A percentile compares a stretch with the other conserved stretches of the same genome.
These are phyloP conservation scores for Artemisia princeps DNA, from an alignment of 140 eudicot genomes.

Conservation along the genomic window DNA sequence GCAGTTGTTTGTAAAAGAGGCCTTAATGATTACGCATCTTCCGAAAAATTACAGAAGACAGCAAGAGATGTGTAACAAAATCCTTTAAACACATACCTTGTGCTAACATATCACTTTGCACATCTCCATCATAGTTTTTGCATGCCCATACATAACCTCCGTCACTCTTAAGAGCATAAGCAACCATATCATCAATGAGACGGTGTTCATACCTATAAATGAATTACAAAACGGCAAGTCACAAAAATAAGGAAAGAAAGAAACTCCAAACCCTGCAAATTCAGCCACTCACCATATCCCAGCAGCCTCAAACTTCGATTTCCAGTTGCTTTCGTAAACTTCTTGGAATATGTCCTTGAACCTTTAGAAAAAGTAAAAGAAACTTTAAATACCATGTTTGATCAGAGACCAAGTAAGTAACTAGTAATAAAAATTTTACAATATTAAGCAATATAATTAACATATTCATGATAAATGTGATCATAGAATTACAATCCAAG, in stretches of 20 bases:
- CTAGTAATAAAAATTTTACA: no score
- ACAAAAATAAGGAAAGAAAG: not conserved
- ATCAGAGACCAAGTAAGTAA: not conserved
- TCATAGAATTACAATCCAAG: not conserved
- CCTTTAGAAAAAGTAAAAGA: slow-evolving; percentile 30
- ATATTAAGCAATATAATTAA: not conserved
- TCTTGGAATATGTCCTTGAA: slow-evolving; percentile 96
- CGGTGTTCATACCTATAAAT: slow-evolving; percentile 86
- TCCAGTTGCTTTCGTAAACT: slow-evolving; percentile 84
- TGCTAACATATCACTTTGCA: slow-evolving; percentile 93
- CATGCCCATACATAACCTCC: slow-evolving; percentile 99
- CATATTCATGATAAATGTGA: slow-evolving; percentile 1
- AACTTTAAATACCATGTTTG: not conserved
- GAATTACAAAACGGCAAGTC: not conserved
- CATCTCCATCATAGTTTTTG: slow-evolving; percentile 98
- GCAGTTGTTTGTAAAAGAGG: not conserved
- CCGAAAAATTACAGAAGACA: not conserved
- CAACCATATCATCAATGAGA: slow-evolving; percentile 98
- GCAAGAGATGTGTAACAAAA: not conserved
- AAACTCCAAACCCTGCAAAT: slow-evolving; percentile 5
- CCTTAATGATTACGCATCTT: not conserved
- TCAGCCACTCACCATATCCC: slow-evolving; percentile 74
- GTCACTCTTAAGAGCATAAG: slow-evolving; percentile 93
- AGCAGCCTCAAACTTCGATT: slow-evolving; percentile 80
- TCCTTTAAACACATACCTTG: slow-evolving; percentile 47